Evolutionary conservation across 2,329 filamentous ascomycete genomes (phyloP), one percentile per base, ranked within the genome.

Genomic region (Aspergillus cejpii): DNA sequence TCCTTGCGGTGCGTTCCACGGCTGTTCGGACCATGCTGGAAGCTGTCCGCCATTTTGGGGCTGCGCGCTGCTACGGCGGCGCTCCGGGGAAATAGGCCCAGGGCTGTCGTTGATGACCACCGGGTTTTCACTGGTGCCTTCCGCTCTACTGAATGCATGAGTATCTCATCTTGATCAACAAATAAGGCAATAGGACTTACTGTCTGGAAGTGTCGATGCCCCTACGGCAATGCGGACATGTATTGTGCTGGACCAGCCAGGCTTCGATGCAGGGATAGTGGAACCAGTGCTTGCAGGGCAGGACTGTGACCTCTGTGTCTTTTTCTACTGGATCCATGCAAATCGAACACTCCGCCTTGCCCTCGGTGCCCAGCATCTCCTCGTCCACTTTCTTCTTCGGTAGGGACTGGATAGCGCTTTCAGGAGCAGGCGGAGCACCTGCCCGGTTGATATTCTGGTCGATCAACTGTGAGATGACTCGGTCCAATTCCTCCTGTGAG

Each of bases 231-330:
- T 74, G 72, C 3, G 91, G 91, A 58, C 91, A 97, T 0, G 90
- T 95, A 58, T 96, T 89, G 66, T 96, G 90, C 66, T 94, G 86
- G 57, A 78, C 80, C 41, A 97, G 70, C 91, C 91, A 97, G 39
- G 85, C 74, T 19, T 81, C 76, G 26, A 92, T 85, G 58, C 91
- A 97, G 20, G 79, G 73, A 46, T 83, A 83, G 60, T 96, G 91
- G 64, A 95, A 97, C 87, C 88, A 95, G 61, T 98, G 92, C 47
- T 81, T 84, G 68, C 92, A 98, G 0, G 89, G 89, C 40, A 98
- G 68, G 37, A 83, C 77, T 0, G 85, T 79, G 4, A 91, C 87
- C 61, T 86, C 81, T 23, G 86, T 81, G 8, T 81, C 85, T 27
- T 85, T 61, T 20, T 79, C 75, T 50, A 94, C 83, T 21, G 86